Evolutionary conservation across 1,284 basidiomycete genomes (phyloP).

Genomic region (Melampsora larici-populina): DNA sequence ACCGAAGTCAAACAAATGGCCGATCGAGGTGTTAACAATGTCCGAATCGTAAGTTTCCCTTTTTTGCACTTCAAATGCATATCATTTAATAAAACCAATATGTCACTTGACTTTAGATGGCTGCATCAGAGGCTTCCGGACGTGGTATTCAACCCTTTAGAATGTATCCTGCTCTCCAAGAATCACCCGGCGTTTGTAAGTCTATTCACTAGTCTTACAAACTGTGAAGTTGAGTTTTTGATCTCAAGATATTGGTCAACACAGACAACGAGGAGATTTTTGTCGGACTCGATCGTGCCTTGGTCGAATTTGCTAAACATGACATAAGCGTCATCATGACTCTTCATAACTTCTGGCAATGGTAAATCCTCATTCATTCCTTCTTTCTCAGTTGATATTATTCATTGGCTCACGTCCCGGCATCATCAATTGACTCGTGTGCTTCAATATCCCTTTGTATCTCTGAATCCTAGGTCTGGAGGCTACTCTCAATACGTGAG

Average conservation of each 20-base stretch:
- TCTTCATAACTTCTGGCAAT: constrained; percentile 45
- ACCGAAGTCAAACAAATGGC: constrained; percentile 47
- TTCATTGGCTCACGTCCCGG: background rate
- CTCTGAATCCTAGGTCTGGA: background rate
- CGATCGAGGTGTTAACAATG: constrained; percentile 47
- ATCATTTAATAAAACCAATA: constrained; percentile 42
- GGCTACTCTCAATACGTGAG: constrained; percentile 45
- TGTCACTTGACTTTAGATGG: background rate
- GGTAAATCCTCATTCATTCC: background rate
- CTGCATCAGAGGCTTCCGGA: constrained; percentile 32
- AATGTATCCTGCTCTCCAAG: constrained; percentile 42
- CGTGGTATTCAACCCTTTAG: constrained; percentile 25
- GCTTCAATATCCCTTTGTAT: constrained; percentile 18
- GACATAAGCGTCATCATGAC: constrained; percentile 48
- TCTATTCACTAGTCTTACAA: background rate
- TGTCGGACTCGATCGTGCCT: constrained; percentile 46
- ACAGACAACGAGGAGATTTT: constrained; percentile 47
- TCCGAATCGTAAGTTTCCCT: constrained; percentile 47
- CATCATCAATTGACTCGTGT: no score
- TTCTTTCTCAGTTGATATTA: background rate
- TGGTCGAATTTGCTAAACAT: constrained; percentile 46
- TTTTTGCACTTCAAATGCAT: constrained; percentile 36
- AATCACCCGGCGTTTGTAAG: constrained; percentile 41
- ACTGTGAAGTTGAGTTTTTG: background rate
- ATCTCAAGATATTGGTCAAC: constrained; percentile 9